These are phyloP conservation scores for Xerocomellus dryophilus DNA, from an alignment of 768 basidiomycete genomes.

Conservation along the genomic window DNA sequence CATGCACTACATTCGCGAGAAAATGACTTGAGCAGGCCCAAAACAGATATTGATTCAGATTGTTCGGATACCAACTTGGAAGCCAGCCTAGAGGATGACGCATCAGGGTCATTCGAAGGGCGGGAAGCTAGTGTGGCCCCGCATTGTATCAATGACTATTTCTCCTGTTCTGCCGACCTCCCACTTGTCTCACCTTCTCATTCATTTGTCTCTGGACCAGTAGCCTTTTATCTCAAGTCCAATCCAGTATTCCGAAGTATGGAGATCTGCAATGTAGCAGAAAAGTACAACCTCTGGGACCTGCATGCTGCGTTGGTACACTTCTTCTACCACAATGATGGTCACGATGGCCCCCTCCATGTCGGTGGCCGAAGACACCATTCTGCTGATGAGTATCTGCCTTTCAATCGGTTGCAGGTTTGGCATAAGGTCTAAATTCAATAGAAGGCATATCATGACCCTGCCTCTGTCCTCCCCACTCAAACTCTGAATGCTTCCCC, in stretches of 20 bases:
- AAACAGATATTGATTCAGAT: too few relatives aligned
- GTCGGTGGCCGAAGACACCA: not conserved
- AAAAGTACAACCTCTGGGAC: slow-evolving; percentile 24
- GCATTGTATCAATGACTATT: too few relatives aligned
- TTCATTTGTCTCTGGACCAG: slow-evolving; percentile 6
- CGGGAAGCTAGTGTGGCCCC: too few relatives aligned
- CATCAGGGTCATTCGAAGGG: too few relatives aligned
- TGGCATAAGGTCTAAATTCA: slow-evolving; percentile 31
- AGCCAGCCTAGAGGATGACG: too few relatives aligned
- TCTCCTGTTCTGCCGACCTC: too few relatives aligned
- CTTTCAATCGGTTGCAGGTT: slow-evolving; percentile 26
- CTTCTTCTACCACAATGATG: slow-evolving; percentile 5
- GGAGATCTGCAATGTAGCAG: slow-evolving; percentile 15
- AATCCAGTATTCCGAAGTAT: slow-evolving; percentile 6
- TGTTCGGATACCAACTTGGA: too few relatives aligned
- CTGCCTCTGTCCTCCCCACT: too few relatives aligned
- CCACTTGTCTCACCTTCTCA: too few relatives aligned
- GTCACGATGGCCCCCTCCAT: not conserved
- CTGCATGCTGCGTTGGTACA: slow-evolving; percentile 25
- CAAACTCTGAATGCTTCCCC: too few relatives aligned
- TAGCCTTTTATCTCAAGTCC: slow-evolving; percentile 26
- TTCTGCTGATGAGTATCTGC: slow-evolving; percentile 9
- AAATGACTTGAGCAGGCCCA: not conserved
- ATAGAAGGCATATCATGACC: slow-evolving; percentile 15
- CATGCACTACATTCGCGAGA: not conserved